Evolutionary conservation across 1,284 basidiomycete genomes (phyloP), one percentile per base, ranked within the genome.

Genomic region (Cryptococcus sp.): DNA sequence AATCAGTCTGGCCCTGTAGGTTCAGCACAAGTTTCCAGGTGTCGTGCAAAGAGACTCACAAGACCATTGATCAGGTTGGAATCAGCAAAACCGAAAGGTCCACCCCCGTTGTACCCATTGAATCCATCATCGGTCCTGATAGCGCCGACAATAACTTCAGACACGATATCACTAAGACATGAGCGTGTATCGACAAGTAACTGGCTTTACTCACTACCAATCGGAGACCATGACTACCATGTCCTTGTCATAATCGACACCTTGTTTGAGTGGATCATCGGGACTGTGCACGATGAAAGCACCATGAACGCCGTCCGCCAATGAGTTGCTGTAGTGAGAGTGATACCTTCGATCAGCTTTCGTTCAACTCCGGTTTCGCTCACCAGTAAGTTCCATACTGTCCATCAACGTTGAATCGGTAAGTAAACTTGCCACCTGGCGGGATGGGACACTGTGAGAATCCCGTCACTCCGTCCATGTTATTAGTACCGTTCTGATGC

Each of bases 371-470:
- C 23, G 23, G 23, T 23, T 23, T 23, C 23, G 23, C 23, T 23
- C 62, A 65, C 66, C 66, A 71, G 55, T 63, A 71, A 0, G 67
- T 62, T 11, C 68, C 68, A 34, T 58, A 61, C 56, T 71, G 64
- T 4, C 58, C 41, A 8, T 53, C 35, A 14, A 68, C 45, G 3
- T 50, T 64, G 57, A 68, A 68, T 1, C 56, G 45, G 75, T 83
- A 84, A 15, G 79, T 73, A 73, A 82, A 84, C 5, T 73, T 76
- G 15, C 74, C 62, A 0, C 76, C 75, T 0, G 80, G 69, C 2
- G 77, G 76, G 56, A 84, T 82, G 1, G 82, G 81, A 61, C 83
- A 84, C 46, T 67, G 66, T 30, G 63, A 59, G 34, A 71, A 45
- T 14, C 68, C 68, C 8, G 68, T 63, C 3, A 66, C 62, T 37